Base-by-base conservation (phyloP, 176 grass and related monocot genomes). In the Thinopyrum elongatum region DNA sequence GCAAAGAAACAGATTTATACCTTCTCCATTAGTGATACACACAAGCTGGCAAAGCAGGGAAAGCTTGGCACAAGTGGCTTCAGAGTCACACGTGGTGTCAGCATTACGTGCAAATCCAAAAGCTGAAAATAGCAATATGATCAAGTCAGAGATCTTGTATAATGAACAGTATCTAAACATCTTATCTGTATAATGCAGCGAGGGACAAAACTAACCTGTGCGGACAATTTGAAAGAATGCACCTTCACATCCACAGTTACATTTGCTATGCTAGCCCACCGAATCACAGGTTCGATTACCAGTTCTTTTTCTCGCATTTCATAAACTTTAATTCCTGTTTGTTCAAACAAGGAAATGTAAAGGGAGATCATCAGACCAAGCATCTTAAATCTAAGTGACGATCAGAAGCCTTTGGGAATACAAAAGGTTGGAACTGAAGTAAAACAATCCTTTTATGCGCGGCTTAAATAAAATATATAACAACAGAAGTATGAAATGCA, bases 1-100 rank as follows among this genome's bases (percentile, higher is more conserved):
- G 0, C 16, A 57, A 60, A 72, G 23, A 5, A 74, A 4, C 35
- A 75, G 7, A 39, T 53, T 49, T 28, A 15, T 91, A 98, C 96
- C 96, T 95, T 98, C 79, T 98, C 93, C 90, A 95, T 91, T 31
- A 98, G 77, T 36, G 96, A 98, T 44, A 91, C 69, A 88, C 77
- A 86, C 65, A 94, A 49, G 27, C 87, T 95, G 9, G 91, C 83
- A 81, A 95, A 98, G 74, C 96, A 95, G 57, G 96, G 96, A 85
- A 98, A 98, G 65, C 91, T 98, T 88, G 96, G 93, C 71, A 98
- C 96, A 70, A 98, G 91, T 28, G 96, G 93, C 86, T 98, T 98
- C 71, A 98, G 57, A 86, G 90, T 98, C 35, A 91, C 36, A 38
- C 96, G 96, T 78, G 96, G 93, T 78, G 78, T 81, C 66, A 98